These are phyloP conservation scores for Linnemannia schmuckeri DNA, from an alignment of 192 early-diverging fungal species.

Conservation along the genomic window DNA sequence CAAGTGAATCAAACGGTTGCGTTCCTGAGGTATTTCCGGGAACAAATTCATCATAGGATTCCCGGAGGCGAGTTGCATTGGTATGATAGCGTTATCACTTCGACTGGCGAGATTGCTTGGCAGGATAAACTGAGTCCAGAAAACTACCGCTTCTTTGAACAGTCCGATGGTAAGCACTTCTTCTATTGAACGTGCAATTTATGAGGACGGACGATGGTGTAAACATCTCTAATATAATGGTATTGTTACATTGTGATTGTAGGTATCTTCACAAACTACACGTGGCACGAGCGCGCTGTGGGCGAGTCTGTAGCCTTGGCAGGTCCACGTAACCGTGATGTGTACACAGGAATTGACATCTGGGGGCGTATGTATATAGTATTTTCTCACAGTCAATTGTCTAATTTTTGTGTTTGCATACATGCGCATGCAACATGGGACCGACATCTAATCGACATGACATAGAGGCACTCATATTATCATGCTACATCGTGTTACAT, in stretches of 20 bases:
- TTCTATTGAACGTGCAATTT: slow-evolving; percentile 61
- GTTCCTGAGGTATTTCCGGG: slow-evolving; percentile 62
- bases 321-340: slow-evolving; percentile 52
- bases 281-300: slow-evolving; percentile 41
- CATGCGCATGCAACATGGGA: background rate
- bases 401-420: background rate
- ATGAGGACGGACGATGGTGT: slow-evolving; percentile 12
- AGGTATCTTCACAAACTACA: slow-evolving; percentile 52
- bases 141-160: slow-evolving; percentile 70
- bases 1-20: slow-evolving; percentile 43
- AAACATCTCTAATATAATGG: background rate
- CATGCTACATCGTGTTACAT: background rate
- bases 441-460: background rate
- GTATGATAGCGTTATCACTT: slow-evolving; percentile 73
- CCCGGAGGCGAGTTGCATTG: slow-evolving; percentile 67
- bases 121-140: slow-evolving; percentile 67
- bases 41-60: slow-evolving; percentile 61
- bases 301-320: slow-evolving; percentile 51
- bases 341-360: slow-evolving; percentile 76
- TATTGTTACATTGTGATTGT: background rate
- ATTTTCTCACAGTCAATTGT: background rate
- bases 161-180: slow-evolving; percentile 58
- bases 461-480: background rate
- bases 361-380: slow-evolving; percentile 66
- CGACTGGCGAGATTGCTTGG: slow-evolving; percentile 60